A percentile compares a stretch with the other conserved stretches of the same genome.
These are phyloP conservation scores for Debaryomyces robertsiae DNA, from an alignment of 1,139 yeast species.

Conservation along the genomic window DNA sequence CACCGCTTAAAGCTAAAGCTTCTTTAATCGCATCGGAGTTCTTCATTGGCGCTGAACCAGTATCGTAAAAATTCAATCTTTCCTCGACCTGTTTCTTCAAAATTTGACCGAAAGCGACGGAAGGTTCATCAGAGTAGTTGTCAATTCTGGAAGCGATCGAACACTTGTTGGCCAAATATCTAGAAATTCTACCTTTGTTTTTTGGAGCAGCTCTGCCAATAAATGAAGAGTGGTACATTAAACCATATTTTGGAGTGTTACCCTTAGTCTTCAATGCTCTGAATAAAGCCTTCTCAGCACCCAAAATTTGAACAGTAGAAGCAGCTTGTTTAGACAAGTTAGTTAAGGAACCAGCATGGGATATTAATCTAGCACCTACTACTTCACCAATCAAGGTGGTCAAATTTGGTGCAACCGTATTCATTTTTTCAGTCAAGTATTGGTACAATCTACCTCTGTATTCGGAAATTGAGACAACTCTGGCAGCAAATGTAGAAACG, in stretches of 20 bases:
- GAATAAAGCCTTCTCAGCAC: conserved; percentile 99
- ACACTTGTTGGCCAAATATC: conserved; percentile 98
- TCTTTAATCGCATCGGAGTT: conserved; percentile 91
- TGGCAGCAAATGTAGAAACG: conserved; percentile 87
- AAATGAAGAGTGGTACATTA: conserved; percentile 93
- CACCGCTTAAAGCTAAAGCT: conserved; percentile 74
- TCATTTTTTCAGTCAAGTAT: conserved; percentile 92
- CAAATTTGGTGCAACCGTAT: conserved; percentile 96
- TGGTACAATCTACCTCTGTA: conserved; percentile 92
- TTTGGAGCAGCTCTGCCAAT: conserved; percentile 97
- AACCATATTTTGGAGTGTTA: conserved; percentile 98
- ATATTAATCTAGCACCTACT: conserved; percentile 96
- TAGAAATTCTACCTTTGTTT: conserved; percentile 98
- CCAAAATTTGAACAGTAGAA: conserved; percentile 96
- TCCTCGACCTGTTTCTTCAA: conserved; percentile 97
- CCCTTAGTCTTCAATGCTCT: conserved; percentile 98
- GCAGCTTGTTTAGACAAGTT: conserved; percentile 98
- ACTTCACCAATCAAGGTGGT: conserved; percentile 95
- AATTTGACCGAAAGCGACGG: conserved; percentile 84
- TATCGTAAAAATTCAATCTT: conserved; percentile 91
- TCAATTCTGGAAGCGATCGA: conserved; percentile 98
- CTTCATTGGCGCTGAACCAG: conserved; percentile 96
- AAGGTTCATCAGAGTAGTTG: conserved; percentile 86
- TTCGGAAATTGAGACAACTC: conserved; percentile 91
- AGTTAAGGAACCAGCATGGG: conserved; percentile 95